Evolutionary conservation across 1,284 basidiomycete genomes (phyloP), one percentile per base, ranked within the genome.

Genomic region (Puccinia hordei): DNA sequence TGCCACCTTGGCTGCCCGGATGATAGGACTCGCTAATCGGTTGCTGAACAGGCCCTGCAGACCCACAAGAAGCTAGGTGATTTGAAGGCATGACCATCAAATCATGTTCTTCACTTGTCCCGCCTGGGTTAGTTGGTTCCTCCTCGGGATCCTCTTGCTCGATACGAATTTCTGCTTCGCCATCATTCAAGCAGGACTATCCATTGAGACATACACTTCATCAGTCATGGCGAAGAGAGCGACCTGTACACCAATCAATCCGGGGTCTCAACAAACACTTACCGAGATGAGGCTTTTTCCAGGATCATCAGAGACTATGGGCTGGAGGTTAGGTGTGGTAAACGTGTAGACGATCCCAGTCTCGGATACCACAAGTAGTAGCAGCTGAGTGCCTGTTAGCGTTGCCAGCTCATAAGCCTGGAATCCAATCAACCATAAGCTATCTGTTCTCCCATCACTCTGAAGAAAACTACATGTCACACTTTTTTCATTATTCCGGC

Each of bases 401-500:
- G 95, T 98, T 22, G 96, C 97, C 24, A 99, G 90, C 86, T 99
- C 96, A 86, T 98, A 99, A 1, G 96, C 96, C 94, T 94, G 84
- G 12, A 33, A 6, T 24, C 8, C 44, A 17, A 80, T 65, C 30
- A 44, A 77, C 51, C 72, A 12, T 38, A n/a, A 63, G 27, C 49
- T 63, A 17, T 41, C 55, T n/a, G 30, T 27, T 35, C n/a, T 57
- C 24, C 8, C 22, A 65, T 24, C 57, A 57, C 15, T 38, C 57
- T 41, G 75, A 68, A 41, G 59, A 41, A 55, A 84, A 85, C 75
- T 49, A 27, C 81, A 44, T 85, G 83, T 88, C 91, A 86, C 87
- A 92, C 94, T 91, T 96, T 96, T 90, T 97, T 97, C 94, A 97
- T 97, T 88, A 96, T 98, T 82, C 94, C 96, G 85, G 96, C 95